Base-by-base conservation (phyloP, 768 basidiomycete genomes). In the Tylopilus rubrobrunneus region DNA sequence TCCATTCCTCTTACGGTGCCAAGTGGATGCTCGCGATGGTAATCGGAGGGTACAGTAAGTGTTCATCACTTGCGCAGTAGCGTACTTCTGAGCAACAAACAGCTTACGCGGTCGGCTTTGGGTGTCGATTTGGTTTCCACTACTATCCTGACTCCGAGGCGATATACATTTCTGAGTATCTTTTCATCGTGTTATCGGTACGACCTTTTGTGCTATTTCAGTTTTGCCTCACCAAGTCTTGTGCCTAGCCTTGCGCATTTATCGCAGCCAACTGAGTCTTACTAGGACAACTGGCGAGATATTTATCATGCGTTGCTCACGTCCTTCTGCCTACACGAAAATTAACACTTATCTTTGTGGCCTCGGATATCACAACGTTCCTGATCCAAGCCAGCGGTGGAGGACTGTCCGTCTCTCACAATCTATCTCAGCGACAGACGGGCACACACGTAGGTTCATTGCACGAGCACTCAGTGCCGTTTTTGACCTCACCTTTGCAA, bases 211-310 rank as follows among this genome's bases (percentile, higher is more conserved):
- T 33, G 10, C 6, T 3, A 7, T 25, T 28, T 49, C 78, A 15
- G 12, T 33, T 45, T 17, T 19, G 2, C 17, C 27, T 63, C 19
- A 51, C 10, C 17, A 4, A 3, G 10, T 9, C 7, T 15, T 25
- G 7, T 45, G 11, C 48, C 25, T 25, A 84, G 82, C 86, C 87
- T 5, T 89, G 88, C 63, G 86, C 84, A 27, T 89, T 89, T 70
- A 84, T 86, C 56, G 84, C 84, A 5, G 78, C 82, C 12, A 77
- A 84, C 61, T 89, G 89, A 60, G 70, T 87, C 51, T 74, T 87
- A 19, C 76, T 89, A 1, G 84, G 85, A 10, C 79, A 78, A 12
- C 66, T 90, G 4, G 81, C 84, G 6, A 71, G 66, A 23, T 73
- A 78, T 56, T 67, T 88, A 6, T 60, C 71, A 10, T 75, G 74